phyloP scores from a whole-genome alignment of 257 asterid species.

The Solanum gracilifrons region DNA sequence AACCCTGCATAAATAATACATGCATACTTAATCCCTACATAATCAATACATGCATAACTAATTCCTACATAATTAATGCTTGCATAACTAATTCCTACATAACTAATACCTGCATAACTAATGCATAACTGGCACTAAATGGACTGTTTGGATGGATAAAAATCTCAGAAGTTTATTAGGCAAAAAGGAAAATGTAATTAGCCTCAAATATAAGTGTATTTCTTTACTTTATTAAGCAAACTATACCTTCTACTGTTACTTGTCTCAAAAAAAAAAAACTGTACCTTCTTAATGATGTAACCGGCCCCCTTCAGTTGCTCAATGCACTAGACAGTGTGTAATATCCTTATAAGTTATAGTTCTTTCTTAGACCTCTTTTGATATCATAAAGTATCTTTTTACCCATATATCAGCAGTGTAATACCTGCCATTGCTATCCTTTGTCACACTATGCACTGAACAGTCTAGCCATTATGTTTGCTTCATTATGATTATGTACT shows the following conservation, averaged over 20 bases:
- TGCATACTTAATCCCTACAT: no score
- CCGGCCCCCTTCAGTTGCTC: background rate
- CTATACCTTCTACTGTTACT: background rate
- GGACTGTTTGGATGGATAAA: background rate
- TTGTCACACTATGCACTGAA: background rate
- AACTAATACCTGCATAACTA: no score
- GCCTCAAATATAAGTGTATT: background rate
- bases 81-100: no score
- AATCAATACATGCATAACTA: no score
- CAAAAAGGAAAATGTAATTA: background rate
- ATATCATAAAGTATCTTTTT: background rate
- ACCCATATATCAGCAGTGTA: background rate
- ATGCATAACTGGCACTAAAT: background rate
- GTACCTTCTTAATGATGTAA: background rate
- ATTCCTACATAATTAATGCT: no score
- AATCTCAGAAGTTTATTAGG: background rate
- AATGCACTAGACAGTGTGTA: background rate
- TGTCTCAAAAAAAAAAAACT: background rate
- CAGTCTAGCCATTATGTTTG: background rate
- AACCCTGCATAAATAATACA: no score
- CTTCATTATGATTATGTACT: slow-evolving; percentile 1
- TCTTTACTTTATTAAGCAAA: background rate
- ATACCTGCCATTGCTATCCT: background rate
- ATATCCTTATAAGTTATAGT: background rate
- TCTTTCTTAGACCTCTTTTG: background rate